Percentiles rank a stretch among this genome's conserved stretches.
Evolutionary conservation across 306 rosid genomes (phyloP).

Genomic region (Urtica urens): DNA sequence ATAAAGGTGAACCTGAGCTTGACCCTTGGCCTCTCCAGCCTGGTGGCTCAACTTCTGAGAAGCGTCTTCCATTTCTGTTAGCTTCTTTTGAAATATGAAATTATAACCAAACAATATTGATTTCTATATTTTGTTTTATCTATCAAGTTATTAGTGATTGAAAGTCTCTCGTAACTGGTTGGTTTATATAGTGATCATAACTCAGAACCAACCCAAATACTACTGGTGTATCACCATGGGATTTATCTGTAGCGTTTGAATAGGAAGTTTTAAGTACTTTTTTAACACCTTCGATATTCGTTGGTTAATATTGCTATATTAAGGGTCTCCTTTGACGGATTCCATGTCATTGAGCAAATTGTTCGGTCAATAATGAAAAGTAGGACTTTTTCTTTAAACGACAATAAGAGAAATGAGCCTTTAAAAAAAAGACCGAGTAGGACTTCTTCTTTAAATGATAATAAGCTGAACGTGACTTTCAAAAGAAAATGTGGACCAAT

Average conservation of each 20-base stretch:
- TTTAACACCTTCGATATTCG: background rate
- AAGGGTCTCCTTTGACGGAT: background rate
- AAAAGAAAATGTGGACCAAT: too few relatives aligned
- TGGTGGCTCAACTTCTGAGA: constrained; percentile 29
- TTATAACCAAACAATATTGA: background rate
- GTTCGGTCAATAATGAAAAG: too few relatives aligned
- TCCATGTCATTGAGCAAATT: background rate
- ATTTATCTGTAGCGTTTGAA: constrained; percentile 2
- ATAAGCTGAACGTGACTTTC: too few relatives aligned
- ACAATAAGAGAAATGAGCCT: too few relatives aligned
- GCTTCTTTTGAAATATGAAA: constrained; percentile 7
- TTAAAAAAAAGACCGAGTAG: too few relatives aligned
- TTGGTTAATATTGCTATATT: background rate
- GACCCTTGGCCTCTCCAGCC: constrained; percentile 60
- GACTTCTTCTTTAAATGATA: too few relatives aligned
- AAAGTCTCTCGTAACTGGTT: background rate
- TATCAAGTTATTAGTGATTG: background rate
- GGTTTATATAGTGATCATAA: constrained; percentile 11
- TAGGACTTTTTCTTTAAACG: too few relatives aligned
- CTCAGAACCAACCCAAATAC: background rate
- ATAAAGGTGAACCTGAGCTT: constrained; percentile 31
- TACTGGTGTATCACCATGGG: background rate
- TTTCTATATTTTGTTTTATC: background rate
- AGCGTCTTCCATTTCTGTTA: constrained; percentile 34
- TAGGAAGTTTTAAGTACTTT: background rate